These are phyloP conservation scores for Aspergillus sclerotioniger DNA, from an alignment of 495 filamentous ascomycete species.

Conservation along the genomic window DNA sequence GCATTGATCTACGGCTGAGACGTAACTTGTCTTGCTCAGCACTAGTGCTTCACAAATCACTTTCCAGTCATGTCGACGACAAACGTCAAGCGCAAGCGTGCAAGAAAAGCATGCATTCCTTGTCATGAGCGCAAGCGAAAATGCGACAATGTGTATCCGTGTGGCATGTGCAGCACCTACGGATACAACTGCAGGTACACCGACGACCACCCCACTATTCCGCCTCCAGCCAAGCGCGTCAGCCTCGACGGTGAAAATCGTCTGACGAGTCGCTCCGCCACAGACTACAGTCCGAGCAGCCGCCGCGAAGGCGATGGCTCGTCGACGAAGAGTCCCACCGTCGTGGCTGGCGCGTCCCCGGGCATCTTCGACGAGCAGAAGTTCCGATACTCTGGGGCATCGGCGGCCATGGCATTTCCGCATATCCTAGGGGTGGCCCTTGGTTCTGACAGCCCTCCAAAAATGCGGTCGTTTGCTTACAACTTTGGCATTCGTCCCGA, in stretches of 20 bases:
- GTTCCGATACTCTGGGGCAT: constrained; percentile 29
- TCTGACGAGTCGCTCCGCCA: neutral
- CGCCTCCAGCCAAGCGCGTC: constrained; percentile 16
- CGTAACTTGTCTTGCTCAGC: too few species aligned
- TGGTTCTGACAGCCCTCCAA: constrained; percentile 28
- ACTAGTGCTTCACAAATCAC: too few species aligned
- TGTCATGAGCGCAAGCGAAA: constrained; percentile 39
- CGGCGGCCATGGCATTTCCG: constrained; percentile 35
- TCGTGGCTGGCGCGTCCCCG: constrained; percentile 16
- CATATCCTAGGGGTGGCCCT: constrained; percentile 31
- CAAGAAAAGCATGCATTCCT: constrained; percentile 31
- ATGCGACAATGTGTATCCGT: constrained; percentile 30
- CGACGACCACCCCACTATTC: constrained; percentile 14
- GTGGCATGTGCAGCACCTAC: constrained; percentile 31
- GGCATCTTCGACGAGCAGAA: constrained; percentile 36
- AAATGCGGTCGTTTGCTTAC: constrained; percentile 28
- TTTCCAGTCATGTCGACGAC: constrained; percentile 27
- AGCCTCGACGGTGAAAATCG: constrained; percentile 10
- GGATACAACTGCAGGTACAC: constrained; percentile 31
- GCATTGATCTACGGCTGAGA: too few species aligned
- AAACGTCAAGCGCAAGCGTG: constrained; percentile 31
- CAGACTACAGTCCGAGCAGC: constrained; percentile 2
- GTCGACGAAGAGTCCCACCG: constrained; percentile 19
- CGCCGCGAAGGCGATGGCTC: constrained; percentile 15
- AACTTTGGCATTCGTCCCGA: constrained; percentile 36